These are phyloP conservation scores for Ilex paraguariensis DNA, from an alignment of 305 asterid genomes.

Conservation along the genomic window DNA sequence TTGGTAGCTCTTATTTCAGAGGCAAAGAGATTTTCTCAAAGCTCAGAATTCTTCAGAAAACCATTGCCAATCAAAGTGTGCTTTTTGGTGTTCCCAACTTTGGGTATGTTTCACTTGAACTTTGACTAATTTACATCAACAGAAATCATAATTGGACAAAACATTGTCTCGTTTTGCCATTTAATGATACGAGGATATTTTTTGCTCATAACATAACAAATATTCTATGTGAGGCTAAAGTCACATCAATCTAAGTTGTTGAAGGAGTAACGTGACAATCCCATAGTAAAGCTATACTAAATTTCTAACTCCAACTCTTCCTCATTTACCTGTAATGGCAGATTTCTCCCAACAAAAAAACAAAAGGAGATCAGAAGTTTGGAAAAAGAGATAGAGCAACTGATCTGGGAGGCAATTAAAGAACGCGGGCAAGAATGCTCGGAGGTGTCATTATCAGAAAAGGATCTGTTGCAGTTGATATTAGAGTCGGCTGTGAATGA, in stretches of 20 bases:
- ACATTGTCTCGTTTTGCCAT: too few species aligned
- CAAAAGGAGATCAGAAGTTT: constrained; percentile 43
- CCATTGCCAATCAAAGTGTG: constrained; percentile 45
- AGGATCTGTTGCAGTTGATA: constrained; percentile 64
- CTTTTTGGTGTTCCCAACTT: constrained; percentile 51
- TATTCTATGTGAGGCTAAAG: too few species aligned
- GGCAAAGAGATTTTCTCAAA: constrained; percentile 68
- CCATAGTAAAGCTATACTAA: too few species aligned
- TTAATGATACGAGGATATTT: too few species aligned
- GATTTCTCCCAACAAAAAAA: constrained; percentile 38
- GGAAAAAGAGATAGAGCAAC: constrained; percentile 61
- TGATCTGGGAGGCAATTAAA: constrained; percentile 66
- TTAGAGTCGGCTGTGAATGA: constrained; percentile 60
- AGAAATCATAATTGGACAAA: too few species aligned
- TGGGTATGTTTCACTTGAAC: constrained; percentile 26
- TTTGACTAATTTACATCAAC: too few species aligned
- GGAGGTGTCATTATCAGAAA: constrained; percentile 28
- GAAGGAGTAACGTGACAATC: too few species aligned
- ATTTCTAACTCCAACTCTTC: not conserved
- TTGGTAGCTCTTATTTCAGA: constrained; percentile 68
- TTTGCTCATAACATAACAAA: too few species aligned
- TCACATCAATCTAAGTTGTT: too few species aligned
- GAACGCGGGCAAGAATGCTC: constrained; percentile 37
- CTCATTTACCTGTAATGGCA: constrained; percentile 2
- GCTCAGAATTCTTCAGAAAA: constrained; percentile 71